These are phyloP conservation scores for Trichoderma lentiforme DNA, from an alignment of 2,329 filamentous ascomycete species.

Conservation along the genomic window DNA sequence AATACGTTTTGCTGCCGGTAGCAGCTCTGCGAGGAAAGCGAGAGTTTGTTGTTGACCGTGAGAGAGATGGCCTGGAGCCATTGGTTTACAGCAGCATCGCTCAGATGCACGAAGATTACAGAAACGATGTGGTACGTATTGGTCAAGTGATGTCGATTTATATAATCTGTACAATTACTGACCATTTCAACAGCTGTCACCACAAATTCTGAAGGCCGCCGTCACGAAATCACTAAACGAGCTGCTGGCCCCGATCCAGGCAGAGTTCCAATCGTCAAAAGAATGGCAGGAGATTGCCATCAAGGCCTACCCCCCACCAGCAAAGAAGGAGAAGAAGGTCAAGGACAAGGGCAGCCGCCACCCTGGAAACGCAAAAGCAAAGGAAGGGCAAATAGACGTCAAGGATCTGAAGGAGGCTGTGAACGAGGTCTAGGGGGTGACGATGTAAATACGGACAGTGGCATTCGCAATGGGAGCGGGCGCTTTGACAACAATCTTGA, in stretches of 20 bases:
- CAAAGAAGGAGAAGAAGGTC: slow-evolving; percentile 71
- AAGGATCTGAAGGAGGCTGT: slow-evolving; percentile 10
- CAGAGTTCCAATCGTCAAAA: slow-evolving; percentile 63
- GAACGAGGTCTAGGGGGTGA: not conserved
- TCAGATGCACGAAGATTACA: slow-evolving; percentile 76
- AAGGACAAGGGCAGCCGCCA: slow-evolving; percentile 72
- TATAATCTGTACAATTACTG: not conserved
- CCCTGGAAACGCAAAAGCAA: slow-evolving; percentile 41
- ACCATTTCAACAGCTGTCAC: slow-evolving; percentile 55
- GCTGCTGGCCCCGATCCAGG: slow-evolving; percentile 74
- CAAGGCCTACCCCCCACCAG: slow-evolving; percentile 74
- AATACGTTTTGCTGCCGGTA: slow-evolving; percentile 81
- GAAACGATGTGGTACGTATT: slow-evolving; percentile 66
- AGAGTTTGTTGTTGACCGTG: slow-evolving; percentile 66
- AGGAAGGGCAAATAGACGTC: slow-evolving; percentile 1
- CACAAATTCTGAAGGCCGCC: slow-evolving; percentile 84
- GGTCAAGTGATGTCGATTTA: not conserved
- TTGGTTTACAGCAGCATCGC: slow-evolving; percentile 75
- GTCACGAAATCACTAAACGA: slow-evolving; percentile 69
- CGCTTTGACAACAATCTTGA: not conserved
- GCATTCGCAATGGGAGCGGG: not conserved
- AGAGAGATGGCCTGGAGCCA: slow-evolving; percentile 64
- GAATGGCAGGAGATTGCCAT: slow-evolving; percentile 72
- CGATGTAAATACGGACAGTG: not conserved
- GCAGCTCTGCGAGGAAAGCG: slow-evolving; percentile 58